phyloP scores from a whole-genome alignment of 345 rosid genomes.

The Acer campestre region DNA sequence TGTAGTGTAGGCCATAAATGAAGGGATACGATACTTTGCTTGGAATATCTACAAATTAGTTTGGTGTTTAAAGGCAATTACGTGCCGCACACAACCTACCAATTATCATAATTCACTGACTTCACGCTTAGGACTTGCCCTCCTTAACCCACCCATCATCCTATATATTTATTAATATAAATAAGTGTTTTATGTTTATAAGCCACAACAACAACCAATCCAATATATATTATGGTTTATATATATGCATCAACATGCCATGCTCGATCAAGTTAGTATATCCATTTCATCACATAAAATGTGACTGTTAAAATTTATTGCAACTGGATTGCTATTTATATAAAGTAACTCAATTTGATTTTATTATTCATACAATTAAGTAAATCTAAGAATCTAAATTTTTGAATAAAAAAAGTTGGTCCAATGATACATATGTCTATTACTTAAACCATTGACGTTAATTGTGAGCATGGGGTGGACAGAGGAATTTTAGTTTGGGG shows the following conservation, averaged over 20 bases:
- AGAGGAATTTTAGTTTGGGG: no score
- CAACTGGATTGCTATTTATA: not conserved
- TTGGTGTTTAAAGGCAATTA: constrained; percentile 12
- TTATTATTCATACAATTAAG: no score
- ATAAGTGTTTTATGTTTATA: no score
- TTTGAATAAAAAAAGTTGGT: no score
- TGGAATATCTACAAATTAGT: not conserved
- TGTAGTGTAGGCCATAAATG: not conserved
- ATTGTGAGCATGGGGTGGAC: no score
- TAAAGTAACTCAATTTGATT: not conserved
- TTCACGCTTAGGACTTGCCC: constrained; percentile 35
- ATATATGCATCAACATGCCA: not conserved
- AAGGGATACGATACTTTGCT: constrained; percentile 34
- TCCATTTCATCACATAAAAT: not conserved
- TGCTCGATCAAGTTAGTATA: not conserved
- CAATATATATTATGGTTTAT: not conserved
- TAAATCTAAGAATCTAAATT: no score
- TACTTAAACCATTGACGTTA: no score
- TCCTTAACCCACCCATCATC: constrained; percentile 31
- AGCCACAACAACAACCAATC: not conserved
- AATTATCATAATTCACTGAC: not conserved
- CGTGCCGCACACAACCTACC: constrained; percentile 38
- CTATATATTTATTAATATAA: not conserved
- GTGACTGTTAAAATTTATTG: not conserved
- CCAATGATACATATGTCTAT: no score